phyloP scores from a whole-genome alignment of 2,329 filamentous ascomycete species.

The Ophiosphaerella herpotricha region DNA sequence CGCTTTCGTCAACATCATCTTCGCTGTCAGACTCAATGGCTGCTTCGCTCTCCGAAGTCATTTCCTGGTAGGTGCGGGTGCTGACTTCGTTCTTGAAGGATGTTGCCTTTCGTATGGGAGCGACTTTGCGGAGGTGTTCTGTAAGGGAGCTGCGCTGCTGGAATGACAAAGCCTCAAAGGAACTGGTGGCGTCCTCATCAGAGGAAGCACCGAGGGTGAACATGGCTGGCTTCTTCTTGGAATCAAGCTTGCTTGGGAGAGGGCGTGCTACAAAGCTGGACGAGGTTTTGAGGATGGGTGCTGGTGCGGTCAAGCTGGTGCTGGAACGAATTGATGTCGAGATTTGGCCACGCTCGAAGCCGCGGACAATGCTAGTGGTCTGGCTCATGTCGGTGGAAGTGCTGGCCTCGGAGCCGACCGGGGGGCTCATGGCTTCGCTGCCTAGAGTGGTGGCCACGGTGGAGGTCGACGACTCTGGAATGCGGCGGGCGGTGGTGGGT shows the following conservation, averaged over 20 bases:
- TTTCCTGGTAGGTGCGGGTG: slow-evolving; percentile 66
- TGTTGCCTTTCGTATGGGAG: slow-evolving; percentile 70
- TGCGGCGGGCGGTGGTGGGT: slow-evolving; percentile 48
- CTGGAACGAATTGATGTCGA: slow-evolving; percentile 70
- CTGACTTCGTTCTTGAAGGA: slow-evolving; percentile 80
- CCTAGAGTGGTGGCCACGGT: slow-evolving; percentile 55
- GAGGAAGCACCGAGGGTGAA: slow-evolving; percentile 81
- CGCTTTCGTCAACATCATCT: slow-evolving; percentile 62
- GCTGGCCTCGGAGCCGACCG: slow-evolving; percentile 63
- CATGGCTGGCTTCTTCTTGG: slow-evolving; percentile 70
- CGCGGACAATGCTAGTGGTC: slow-evolving; percentile 73
- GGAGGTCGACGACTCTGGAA: slow-evolving; percentile 64
- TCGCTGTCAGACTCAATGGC: slow-evolving; percentile 64
- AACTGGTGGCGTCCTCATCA: slow-evolving; percentile 82
- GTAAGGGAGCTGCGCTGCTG: slow-evolving; percentile 60
- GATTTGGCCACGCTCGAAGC: slow-evolving; percentile 79
- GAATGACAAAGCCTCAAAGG: slow-evolving; percentile 62
- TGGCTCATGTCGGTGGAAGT: slow-evolving; percentile 65
- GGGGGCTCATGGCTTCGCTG: slow-evolving; percentile 47
- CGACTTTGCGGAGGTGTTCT: slow-evolving; percentile 55
- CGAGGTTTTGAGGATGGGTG: slow-evolving; percentile 64
- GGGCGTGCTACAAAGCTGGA: slow-evolving; percentile 36
- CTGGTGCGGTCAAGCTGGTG: slow-evolving; percentile 59
- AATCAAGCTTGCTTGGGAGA: slow-evolving; percentile 36
- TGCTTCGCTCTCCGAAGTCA: slow-evolving; percentile 60